Base-by-base conservation (phyloP, 805 yeast genomes). In the Candida xyloterini region DNA sequence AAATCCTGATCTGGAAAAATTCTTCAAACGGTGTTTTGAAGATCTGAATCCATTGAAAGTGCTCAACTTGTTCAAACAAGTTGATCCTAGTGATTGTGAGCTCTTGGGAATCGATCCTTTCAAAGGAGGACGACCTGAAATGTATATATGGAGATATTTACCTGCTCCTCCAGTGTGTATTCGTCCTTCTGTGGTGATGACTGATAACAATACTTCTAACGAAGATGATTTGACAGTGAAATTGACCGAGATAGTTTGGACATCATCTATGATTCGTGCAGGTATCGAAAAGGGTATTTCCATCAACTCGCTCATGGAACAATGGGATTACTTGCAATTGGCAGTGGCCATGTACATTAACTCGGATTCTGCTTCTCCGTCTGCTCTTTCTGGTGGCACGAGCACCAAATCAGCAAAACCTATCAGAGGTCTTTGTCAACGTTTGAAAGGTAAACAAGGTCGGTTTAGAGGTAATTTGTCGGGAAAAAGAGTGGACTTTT, bases 91-190 rank as follows among this genome's bases (percentile, higher is more conserved):
- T 31, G 99, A 93, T 57, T 90, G 96, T 66, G 97, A 91, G 63
- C 71, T 93, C 14, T 67, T 93, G 23, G 99, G 99, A 40, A 79
- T 93, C 38, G 93, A 93, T 56, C 78, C 96, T 1, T 74, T 86
- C 3, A 76, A 79, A 51, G 87, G 89, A 27, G 96, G 97, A 33
- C 74, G 97, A 50, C 99, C 98, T 5, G 98, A 91, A 65, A 87
- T 84, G 74, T 93, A 90, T 61, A 78, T 93, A 27, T 93, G 99
- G 99, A 78, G 95, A 57, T 93, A 90, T 59, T 73, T 93, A 39
- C 99, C 99, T 0, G 98, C 98, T 0, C 99, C 99, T 1, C 99
- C 99, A 0, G 97, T 95, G 14, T 93, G 99, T 72, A 93, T 93
- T 40, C 78, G 99, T 51, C 99, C 99, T 3, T 90, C 98, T 4